Evolutionary conservation across 2,329 filamentous ascomycete genomes (phyloP), one percentile per base, ranked within the genome.

Genomic region (Sclerotinia spermophila): DNA sequence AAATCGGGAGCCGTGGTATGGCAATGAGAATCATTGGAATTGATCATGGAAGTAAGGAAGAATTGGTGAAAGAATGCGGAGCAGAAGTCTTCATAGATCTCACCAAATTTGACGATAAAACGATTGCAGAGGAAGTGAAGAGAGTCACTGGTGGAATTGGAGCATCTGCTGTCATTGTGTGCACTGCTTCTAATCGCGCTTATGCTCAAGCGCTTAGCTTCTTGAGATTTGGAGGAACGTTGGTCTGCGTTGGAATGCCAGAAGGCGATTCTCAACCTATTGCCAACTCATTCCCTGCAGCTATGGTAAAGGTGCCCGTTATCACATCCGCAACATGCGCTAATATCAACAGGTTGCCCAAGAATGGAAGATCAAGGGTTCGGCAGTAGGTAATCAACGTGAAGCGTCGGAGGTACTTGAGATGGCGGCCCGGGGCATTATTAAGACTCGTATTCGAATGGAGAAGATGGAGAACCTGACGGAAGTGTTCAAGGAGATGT

Each of bases 31-130:
- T 90, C 48, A 88, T 91, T 71, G 89, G 88, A 38, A 85, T 92
- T 77, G 90, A 92, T 77, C 83, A 87, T 74, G 86, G 85, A 60
- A 85, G 83, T 75, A 92, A 92, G 78, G 85, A 86, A 74, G 75
- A 85, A 19, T 77, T 91, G 2, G 84, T 86, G 15, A 84, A 84
- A 62, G 82, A 85, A 0, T 87, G 83, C n/a, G 89, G 89, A 13
- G 89, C 89, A 0, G 89, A 91, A 77, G 84, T 86, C 74, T 92
- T 91, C 79, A 82, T 92, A 71, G 87, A 90, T 72, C 82, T 91
- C 71, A 86, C 87, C 42, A 81, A 84, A 70, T 83, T 75, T 51
- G 81, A 84, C 69, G 82, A 84, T 60, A 82, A 84, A 59, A 82
- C 83, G 19, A 81, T 88, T 10, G 82, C 82, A 7, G 82, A 83